These are phyloP conservation scores for Colletotrichum sublineola DNA, from an alignment of 2,329 filamentous ascomycete species.

Conservation along the genomic window DNA sequence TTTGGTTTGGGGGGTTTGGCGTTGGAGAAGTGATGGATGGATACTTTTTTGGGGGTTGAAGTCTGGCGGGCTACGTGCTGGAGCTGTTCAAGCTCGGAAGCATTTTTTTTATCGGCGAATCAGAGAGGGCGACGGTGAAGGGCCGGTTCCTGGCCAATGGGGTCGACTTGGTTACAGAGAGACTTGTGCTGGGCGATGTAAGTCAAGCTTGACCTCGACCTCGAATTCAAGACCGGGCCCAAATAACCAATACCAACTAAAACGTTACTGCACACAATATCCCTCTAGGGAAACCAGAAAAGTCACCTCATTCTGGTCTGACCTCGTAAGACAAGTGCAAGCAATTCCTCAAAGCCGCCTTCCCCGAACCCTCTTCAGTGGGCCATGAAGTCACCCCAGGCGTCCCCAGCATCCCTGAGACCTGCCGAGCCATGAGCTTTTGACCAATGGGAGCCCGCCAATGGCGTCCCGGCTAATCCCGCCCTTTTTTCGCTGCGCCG, in stretches of 20 bases:
- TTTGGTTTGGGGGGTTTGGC: conserved; percentile 26
- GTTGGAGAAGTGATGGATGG: neutral
- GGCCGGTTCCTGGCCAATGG: conserved; percentile 32
- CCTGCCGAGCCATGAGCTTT: neutral
- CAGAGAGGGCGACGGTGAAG: conserved; percentile 20
- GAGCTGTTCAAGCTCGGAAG: conserved; percentile 15
- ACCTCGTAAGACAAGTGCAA: conserved; percentile 6
- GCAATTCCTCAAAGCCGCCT: neutral
- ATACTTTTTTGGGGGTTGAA: neutral
- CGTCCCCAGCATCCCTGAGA: conserved; percentile 7
- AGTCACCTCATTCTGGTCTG: neutral
- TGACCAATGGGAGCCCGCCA: conserved; percentile 27
- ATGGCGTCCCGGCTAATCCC: conserved; percentile 41
- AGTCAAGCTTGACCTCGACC: neutral
- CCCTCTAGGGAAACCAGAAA: neutral
- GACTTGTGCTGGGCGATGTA: neutral
- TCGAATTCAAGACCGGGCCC: neutral
- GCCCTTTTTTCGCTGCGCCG: conserved; percentile 21
- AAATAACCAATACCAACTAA: neutral
- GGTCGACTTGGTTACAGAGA: conserved; percentile 5
- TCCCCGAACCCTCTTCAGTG: conserved; percentile 32
- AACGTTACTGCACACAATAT: neutral
- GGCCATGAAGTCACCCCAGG: conserved; percentile 33
- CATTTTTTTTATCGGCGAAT: conserved; percentile 27
- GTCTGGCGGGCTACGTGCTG: neutral